Evolutionary conservation across 176 grass and related monocot genomes (phyloP).

Genomic region (Tuctoria greenei): DNA sequence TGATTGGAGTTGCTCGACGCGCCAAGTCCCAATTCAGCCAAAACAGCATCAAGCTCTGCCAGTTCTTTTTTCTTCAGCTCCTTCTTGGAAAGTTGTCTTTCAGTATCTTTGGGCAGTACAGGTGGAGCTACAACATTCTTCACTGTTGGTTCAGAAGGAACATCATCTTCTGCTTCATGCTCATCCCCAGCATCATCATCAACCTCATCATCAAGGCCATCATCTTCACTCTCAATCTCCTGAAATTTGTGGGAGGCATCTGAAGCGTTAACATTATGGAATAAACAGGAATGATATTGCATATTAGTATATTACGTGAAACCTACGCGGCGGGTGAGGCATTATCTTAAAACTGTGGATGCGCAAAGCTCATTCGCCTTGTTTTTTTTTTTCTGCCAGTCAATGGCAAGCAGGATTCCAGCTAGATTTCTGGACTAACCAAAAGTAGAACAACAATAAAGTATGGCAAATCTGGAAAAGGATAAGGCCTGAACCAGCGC

Average conservation of each 20-base stretch:
- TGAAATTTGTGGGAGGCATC: constrained; percentile 31
- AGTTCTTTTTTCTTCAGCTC: constrained; percentile 96
- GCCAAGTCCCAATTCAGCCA: constrained; percentile 66
- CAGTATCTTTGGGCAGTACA: constrained; percentile 63
- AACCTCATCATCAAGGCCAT: constrained; percentile 70
- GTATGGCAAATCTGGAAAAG: constrained; percentile 10
- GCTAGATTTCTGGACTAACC: constrained; percentile 6
- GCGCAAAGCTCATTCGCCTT: not conserved
- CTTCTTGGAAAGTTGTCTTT: constrained; percentile 94
- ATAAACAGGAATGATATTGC: not conserved
- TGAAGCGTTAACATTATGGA: not conserved
- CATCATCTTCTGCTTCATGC: constrained; percentile 49
- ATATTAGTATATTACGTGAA: too few relatives aligned
- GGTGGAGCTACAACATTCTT: constrained; percentile 47
- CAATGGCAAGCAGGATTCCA: not conserved
- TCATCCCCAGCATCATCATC: constrained; percentile 62
- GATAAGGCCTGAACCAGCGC: not conserved
- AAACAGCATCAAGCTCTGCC: constrained; percentile 81
- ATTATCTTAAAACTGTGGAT: not conserved
- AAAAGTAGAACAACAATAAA: constrained; percentile 11
- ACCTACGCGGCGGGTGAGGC: too few relatives aligned
- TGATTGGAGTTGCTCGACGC: constrained; percentile 31
- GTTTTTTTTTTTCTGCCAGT: not conserved
- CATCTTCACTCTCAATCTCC: constrained; percentile 94
- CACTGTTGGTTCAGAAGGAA: constrained; percentile 35